Evolutionary conservation across 768 basidiomycete species (phyloP).

Genomic region (Termitomyces sp.): DNA sequence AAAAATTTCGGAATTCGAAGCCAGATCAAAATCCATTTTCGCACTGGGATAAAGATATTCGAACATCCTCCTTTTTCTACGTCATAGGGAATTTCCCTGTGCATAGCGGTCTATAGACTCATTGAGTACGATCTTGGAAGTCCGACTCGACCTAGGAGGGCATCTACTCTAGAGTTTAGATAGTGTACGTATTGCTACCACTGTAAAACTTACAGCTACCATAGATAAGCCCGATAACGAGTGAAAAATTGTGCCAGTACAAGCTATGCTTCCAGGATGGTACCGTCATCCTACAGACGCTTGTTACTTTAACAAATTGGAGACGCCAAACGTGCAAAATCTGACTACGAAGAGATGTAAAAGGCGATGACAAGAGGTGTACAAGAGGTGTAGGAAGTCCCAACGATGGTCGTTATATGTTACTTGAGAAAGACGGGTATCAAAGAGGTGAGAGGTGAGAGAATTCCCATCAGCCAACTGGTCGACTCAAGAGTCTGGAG

Average conservation of each 20-base stretch:
- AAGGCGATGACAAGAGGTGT: constrained; percentile 60
- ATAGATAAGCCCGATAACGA: constrained; percentile 52
- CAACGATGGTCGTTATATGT: constrained; percentile 10
- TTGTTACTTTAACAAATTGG: constrained; percentile 79
- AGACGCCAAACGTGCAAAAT: constrained; percentile 65
- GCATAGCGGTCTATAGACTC: not conserved
- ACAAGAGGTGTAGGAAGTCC: constrained; percentile 31
- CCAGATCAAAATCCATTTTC: not conserved
- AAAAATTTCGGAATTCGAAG: not conserved
- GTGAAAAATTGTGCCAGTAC: constrained; percentile 64
- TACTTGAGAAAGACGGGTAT: constrained; percentile 83
- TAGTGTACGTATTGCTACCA: constrained; percentile 49
- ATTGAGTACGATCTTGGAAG: not conserved
- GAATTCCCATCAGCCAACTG: constrained; percentile 48
- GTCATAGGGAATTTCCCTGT: not conserved
- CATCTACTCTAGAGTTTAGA: not conserved
- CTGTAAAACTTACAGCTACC: not conserved
- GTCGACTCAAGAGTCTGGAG: constrained; percentile 65
- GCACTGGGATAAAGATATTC: not conserved
- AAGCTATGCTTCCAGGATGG: constrained; percentile 80
- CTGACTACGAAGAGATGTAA: constrained; percentile 73
- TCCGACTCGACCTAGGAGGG: not conserved
- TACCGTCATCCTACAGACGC: constrained; percentile 72
- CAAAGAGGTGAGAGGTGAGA: constrained; percentile 59
- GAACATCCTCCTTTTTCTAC: not conserved